Evolutionary conservation across 1,139 yeast genomes (phyloP).

Genomic region (Candida sojae): DNA sequence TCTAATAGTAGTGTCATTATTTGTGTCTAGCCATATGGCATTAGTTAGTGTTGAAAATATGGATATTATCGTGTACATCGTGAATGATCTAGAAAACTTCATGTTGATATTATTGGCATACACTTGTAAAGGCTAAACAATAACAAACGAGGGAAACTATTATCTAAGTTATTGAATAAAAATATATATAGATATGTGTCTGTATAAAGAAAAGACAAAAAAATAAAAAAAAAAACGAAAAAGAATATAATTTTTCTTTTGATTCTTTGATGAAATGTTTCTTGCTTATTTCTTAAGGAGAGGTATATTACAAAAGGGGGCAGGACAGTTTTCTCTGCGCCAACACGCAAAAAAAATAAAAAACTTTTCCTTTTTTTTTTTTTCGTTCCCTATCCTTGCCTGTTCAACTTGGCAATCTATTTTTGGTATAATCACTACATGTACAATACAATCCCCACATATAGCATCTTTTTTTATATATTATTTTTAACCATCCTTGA

Average conservation of each 20-base stretch:
- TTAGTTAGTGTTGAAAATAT: slow-evolving; percentile 8
- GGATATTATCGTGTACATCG: slow-evolving; percentile 4
- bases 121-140: no score
- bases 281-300: background rate
- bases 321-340: background rate
- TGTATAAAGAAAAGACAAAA: background rate
- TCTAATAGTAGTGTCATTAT: slow-evolving; percentile 36
- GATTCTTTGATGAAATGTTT: no score
- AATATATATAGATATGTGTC: background rate
- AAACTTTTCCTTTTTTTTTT: background rate
- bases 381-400: background rate
- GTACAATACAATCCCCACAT: no score
- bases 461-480: no score
- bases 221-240: background rate
- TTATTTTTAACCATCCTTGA: no score
- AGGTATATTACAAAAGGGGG: background rate
- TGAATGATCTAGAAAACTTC: slow-evolving; percentile 2
- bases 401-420: background rate
- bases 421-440: background rate
- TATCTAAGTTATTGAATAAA: no score
- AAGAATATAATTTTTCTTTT: no score
- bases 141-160: no score
- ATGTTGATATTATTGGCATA: background rate
- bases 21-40: slow-evolving; percentile 37
- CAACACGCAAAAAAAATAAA: background rate